Conservation (phyloP, 352 stramenopile genomes). For the Bremia lactucae region DNA sequence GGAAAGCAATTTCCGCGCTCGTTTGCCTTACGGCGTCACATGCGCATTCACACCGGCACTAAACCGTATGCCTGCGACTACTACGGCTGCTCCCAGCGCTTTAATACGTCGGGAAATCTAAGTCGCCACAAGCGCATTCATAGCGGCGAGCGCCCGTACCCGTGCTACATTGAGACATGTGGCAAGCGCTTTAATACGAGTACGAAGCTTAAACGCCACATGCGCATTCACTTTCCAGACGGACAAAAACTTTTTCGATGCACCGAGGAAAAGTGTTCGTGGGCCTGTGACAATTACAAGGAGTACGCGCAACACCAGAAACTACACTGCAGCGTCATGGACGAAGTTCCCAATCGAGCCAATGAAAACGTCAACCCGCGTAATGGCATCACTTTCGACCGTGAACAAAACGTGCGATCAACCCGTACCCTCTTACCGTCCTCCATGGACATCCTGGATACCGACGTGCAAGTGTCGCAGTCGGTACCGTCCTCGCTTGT, state of each 20-base stretch:
- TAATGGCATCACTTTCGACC: too few relatives aligned
- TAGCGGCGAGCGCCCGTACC: conserved; percentile 72
- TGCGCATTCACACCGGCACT: conserved; percentile 77
- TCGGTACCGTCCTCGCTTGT: too few relatives aligned
- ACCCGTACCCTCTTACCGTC: too few relatives aligned
- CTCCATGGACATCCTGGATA: too few relatives aligned
- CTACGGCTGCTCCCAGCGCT: conserved; percentile 61
- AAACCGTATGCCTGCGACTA: conserved; percentile 78
- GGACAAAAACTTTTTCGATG: conserved; percentile 68
- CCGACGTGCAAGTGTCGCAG: too few relatives aligned
- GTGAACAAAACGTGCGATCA: too few relatives aligned
- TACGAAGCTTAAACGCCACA: conserved; percentile 84
- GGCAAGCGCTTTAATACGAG: conserved; percentile 83
- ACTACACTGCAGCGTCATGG: conserved; percentile 60
- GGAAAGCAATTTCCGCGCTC: conserved; percentile 78
- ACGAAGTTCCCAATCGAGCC: conserved; percentile 31
- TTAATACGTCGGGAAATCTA: conserved; percentile 83
- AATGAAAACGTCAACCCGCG: too few relatives aligned
- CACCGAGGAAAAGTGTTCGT: conserved; percentile 36
- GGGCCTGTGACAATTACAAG: conserved; percentile 79
- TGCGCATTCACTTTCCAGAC: conserved; percentile 81
- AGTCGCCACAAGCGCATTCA: conserved; percentile 84
- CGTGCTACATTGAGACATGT: conserved; percentile 63
- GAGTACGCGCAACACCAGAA: conserved; percentile 71
- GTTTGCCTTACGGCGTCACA: conserved; percentile 73